These are phyloP conservation scores for Phenoliferia sp. DNA, from an alignment of 1,284 basidiomycete species.

Conservation along the genomic window DNA sequence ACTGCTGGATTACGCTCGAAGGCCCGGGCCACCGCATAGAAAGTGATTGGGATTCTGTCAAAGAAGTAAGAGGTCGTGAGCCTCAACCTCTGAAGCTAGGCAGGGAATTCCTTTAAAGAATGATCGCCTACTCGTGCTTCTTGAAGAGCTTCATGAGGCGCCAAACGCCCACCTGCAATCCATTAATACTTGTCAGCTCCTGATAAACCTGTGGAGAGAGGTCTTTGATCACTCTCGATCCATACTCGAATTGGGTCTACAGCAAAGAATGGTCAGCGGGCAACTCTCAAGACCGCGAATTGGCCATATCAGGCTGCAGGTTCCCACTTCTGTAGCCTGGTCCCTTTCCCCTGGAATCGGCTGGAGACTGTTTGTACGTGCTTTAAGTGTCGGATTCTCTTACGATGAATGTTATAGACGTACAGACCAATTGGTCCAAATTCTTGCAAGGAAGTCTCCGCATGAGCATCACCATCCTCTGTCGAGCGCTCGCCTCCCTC, in stretches of 20 bases:
- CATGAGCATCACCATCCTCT: constrained; percentile 38
- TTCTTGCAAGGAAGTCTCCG: constrained; percentile 38
- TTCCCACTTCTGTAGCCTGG: constrained; percentile 30
- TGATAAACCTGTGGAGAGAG: background rate
- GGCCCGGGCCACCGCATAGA: constrained; percentile 38
- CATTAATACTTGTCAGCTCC: constrained; percentile 14
- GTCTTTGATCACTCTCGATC: constrained; percentile 26
- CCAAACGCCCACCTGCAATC: constrained; percentile 38
- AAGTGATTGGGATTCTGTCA: constrained; percentile 35
- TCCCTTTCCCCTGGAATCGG: constrained; percentile 34
- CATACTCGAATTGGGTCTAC: constrained; percentile 38
- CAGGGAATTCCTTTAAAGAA: background rate
- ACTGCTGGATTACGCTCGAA: constrained; percentile 37
- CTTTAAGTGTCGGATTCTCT: background rate
- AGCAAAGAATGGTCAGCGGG: background rate
- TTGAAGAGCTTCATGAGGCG: constrained; percentile 37
- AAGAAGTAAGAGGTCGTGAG: background rate
- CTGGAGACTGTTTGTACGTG: background rate
- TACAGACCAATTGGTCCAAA: constrained; percentile 30
- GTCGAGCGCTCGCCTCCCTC: constrained; percentile 39
- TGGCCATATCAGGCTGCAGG: background rate
- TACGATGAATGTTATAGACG: background rate
- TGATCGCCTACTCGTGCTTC: constrained; percentile 35
- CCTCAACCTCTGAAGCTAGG: background rate
- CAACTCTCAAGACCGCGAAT: background rate